Conservation (phyloP, 768 basidiomycete genomes). For the Amanita brunnescens region DNA sequence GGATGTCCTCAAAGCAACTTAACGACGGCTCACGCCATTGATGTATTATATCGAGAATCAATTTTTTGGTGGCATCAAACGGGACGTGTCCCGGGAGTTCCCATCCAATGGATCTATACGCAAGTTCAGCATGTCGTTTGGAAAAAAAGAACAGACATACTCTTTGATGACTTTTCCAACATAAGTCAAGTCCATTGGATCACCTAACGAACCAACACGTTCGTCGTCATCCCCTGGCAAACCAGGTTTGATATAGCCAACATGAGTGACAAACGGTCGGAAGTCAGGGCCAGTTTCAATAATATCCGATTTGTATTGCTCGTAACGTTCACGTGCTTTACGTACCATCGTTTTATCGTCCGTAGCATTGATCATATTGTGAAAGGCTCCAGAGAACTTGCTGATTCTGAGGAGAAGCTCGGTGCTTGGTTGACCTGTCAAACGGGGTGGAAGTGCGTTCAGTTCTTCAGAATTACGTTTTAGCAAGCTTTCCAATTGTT, state of each 20-base stretch:
- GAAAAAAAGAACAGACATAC: conserved; percentile 12
- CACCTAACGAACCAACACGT: too few species aligned
- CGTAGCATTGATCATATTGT: conserved; percentile 16
- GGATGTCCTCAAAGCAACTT: conserved; percentile 25
- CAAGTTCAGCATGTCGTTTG: conserved; percentile 11
- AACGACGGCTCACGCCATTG: conserved; percentile 28
- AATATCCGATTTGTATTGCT: conserved; percentile 24
- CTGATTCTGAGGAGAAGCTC: conserved; percentile 37
- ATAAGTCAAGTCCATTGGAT: conserved; percentile 21
- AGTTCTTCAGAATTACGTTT: conserved; percentile 24
- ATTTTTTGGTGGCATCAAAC: conserved; percentile 27
- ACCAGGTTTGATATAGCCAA: background rate
- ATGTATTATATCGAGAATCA: conserved; percentile 25
- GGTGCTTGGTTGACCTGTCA: conserved; percentile 30
- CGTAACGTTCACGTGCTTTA: conserved; percentile 23
- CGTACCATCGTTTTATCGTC: conserved; percentile 29
- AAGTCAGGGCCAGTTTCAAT: conserved; percentile 35
- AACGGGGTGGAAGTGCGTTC: conserved; percentile 28
- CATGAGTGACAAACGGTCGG: conserved; percentile 10
- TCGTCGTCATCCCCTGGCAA: conserved; percentile 11
- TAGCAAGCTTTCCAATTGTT: conserved; percentile 33
- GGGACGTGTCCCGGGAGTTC: conserved; percentile 34
- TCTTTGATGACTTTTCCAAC: conserved; percentile 14
- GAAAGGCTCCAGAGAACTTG: conserved; percentile 34
- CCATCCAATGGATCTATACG: conserved; percentile 30